Evolutionary conservation across 805 yeast species (phyloP), one percentile per base, ranked within the genome.

Genomic region (Saccharomycopsis babjevae): DNA sequence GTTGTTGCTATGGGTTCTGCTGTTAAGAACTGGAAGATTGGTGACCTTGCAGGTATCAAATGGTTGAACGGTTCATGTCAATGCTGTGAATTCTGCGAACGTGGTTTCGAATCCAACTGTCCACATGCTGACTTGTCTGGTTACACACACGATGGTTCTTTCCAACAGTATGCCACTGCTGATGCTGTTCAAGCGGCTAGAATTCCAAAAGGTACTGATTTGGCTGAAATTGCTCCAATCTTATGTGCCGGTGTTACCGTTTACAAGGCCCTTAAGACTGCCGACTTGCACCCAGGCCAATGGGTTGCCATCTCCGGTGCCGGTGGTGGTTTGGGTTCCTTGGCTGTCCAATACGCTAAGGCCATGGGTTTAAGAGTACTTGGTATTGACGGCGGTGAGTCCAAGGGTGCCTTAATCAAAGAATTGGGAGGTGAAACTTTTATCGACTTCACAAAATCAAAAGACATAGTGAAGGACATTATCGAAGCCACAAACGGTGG

Each of bases 161-260:
- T 89, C 85, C 96, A 89, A 76, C 89, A 89, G 76, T 89, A 88
- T 73, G 91, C 91, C 59, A 84, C 93, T 54, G 96, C 93, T 50
- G 92, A 88, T 73, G 94, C 93, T 50, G 81, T 86, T 61, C 96
- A 89, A 71, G 96, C 94, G 50, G 96, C 96, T 50, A 77, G 80
- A 67, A 83, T 89, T 68, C 92, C 96, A 62, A 69, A 79, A 68
- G 87, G 85, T 62, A 76, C 88, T 50, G 92, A 89, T 71, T 80
- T 89, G 68, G 91, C 93, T 60, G 79, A 77, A 66, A 81, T 83
- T 64, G 84, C 96, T 11, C 96, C 96, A 68, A 83, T 89, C 71
- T 81, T 89, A 70, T 89, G 96, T 77, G 96, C 96, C 42, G 96
- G 96, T 75, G 84, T 89, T 73, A 89, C 96, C 50, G 96, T 88